phyloP scores from a whole-genome alignment of 176 grass and related monocot species.

The Aegilops umbellulata region DNA sequence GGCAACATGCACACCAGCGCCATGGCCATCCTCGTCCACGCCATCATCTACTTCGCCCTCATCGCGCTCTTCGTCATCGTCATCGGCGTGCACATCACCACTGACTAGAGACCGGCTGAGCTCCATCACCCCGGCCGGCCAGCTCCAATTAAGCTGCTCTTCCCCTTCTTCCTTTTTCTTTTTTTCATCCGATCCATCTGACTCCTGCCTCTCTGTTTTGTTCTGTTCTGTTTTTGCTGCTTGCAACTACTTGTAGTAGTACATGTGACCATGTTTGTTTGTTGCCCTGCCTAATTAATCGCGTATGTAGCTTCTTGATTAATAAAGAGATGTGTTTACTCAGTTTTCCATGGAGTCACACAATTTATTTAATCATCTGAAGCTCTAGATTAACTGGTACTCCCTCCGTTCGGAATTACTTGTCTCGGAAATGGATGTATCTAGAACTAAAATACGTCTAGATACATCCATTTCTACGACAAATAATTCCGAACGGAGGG shows the following conservation, averaged over 20 bases:
- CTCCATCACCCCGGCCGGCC: too few species aligned
- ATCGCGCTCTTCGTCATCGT: slow-evolving; percentile 56
- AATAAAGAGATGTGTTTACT: neutral
- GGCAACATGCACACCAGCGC: slow-evolving; percentile 51
- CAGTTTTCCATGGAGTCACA: neutral
- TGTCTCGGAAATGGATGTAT: too few species aligned
- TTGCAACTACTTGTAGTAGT: neutral
- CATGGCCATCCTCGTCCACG: slow-evolving; percentile 49
- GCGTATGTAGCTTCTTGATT: neutral
- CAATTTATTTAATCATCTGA: neutral
- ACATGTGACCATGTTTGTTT: neutral
- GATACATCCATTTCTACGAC: too few species aligned
- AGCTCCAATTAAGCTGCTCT: neutral
- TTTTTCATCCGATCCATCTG: neutral
- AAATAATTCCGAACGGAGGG: too few species aligned
- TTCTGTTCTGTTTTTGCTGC: neutral
- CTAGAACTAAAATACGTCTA: too few species aligned
- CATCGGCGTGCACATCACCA: slow-evolving; percentile 57
- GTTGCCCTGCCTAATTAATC: neutral
- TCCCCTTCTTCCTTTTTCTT: neutral
- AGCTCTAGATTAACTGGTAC: too few species aligned
- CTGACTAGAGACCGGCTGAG: neutral
- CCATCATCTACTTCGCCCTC: slow-evolving; percentile 55
- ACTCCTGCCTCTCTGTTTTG: neutral
- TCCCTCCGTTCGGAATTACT: too few species aligned